phyloP scores from a whole-genome alignment of 2,329 filamentous ascomycete genomes.

The Fusarium caatingaense region DNA sequence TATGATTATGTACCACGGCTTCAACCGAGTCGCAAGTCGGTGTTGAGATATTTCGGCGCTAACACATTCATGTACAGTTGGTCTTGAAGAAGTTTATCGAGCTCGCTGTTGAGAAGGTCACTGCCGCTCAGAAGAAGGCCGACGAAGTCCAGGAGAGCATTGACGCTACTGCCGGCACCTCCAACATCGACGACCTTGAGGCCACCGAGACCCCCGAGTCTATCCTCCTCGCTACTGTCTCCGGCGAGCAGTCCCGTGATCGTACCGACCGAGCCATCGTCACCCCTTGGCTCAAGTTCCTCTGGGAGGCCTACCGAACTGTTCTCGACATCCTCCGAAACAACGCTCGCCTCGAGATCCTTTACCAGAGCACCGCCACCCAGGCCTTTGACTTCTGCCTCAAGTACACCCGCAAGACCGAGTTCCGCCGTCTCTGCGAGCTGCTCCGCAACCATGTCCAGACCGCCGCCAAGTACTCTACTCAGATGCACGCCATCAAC shows the following conservation, averaged over 20 bases:
- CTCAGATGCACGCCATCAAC: slow-evolving; percentile 99
- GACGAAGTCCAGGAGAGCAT: slow-evolving; percentile 92
- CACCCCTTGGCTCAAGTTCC: slow-evolving; percentile 98
- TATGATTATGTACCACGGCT: slow-evolving; percentile 53
- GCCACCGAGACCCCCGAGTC: slow-evolving; percentile 98
- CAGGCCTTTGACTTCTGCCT: slow-evolving; percentile 99
- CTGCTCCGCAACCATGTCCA: slow-evolving; percentile 98
- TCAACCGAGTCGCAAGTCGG: background rate
- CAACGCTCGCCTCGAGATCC: slow-evolving; percentile 95
- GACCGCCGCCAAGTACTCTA: slow-evolving; percentile 98
- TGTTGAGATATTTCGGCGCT: slow-evolving; percentile 28
- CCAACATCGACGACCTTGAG: slow-evolving; percentile 93
- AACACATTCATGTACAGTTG: slow-evolving; percentile 62
- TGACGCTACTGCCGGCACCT: slow-evolving; percentile 72
- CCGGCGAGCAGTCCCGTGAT: slow-evolving; percentile 96
- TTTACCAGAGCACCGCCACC: slow-evolving; percentile 98
- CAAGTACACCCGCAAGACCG: slow-evolving; percentile 98
- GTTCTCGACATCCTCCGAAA: slow-evolving; percentile 99
- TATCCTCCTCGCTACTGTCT: slow-evolving; percentile 96
- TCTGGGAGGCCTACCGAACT: slow-evolving; percentile 99
- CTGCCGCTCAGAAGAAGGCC: slow-evolving; percentile 93
- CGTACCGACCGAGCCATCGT: slow-evolving; percentile 98
- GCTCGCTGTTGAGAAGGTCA: slow-evolving; percentile 94
- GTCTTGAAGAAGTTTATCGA: slow-evolving; percentile 99
- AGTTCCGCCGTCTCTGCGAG: slow-evolving; percentile 98